phyloP scores from a whole-genome alignment of 352 stramenopile genomes.

The Phytophthora idaei region DNA sequence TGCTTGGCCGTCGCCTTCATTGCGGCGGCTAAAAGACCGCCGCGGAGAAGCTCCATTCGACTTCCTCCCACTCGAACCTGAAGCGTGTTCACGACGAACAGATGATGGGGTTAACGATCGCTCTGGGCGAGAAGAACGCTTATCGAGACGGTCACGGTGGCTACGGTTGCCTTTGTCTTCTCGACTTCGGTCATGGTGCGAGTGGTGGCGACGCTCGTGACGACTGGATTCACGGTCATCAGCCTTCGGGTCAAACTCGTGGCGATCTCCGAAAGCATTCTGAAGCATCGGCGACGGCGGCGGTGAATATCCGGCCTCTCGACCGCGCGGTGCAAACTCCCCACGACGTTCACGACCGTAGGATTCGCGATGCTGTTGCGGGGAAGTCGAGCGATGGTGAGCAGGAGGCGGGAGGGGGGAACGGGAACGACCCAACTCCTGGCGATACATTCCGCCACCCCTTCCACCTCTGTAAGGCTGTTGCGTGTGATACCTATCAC shows the following conservation, averaged over 20 bases:
- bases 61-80: slow-evolving; percentile 37
- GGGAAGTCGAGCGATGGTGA: slow-evolving; percentile 29
- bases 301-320: slow-evolving; percentile 33
- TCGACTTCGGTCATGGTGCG: slow-evolving; percentile 28
- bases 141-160: slow-evolving; percentile 38
- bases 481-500: slow-evolving; percentile 22
- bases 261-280: slow-evolving; percentile 14
- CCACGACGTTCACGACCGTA: slow-evolving; percentile 29
- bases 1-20: slow-evolving; percentile 25
- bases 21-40: slow-evolving; percentile 36
- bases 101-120: slow-evolving; percentile 51
- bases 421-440: slow-evolving; percentile 22
- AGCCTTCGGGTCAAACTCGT: slow-evolving; percentile 24
- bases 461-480: slow-evolving; percentile 19
- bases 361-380: slow-evolving; percentile 28
- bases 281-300: slow-evolving; percentile 34
- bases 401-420: slow-evolving; percentile 18
- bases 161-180: slow-evolving; percentile 45
- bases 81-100: slow-evolving; percentile 32
- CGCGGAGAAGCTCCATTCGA: slow-evolving; percentile 32
- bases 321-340: slow-evolving; percentile 27
- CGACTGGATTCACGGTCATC: slow-evolving; percentile 30
- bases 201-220: slow-evolving; percentile 37
- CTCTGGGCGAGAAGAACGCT: slow-evolving; percentile 33
- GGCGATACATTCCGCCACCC: slow-evolving; percentile 19